A percentile compares a stretch with the other conserved stretches of the same genome.
phyloP scores from a whole-genome alignment of 768 basidiomycete genomes.

The Auriscalpium microsporum region DNA sequence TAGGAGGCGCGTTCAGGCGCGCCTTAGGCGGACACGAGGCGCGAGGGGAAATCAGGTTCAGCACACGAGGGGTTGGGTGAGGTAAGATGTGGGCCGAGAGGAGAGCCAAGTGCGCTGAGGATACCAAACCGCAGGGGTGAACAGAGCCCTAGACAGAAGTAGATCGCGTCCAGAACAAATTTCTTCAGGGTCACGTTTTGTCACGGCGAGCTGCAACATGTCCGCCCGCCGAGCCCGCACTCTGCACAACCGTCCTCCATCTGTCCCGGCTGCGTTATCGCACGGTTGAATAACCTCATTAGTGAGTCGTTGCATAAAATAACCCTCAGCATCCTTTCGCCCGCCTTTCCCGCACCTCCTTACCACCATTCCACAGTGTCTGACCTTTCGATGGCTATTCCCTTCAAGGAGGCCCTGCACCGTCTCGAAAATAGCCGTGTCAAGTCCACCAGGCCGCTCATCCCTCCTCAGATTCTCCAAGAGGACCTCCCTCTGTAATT shows the following conservation, averaged over 20 bases:
- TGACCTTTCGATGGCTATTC: conserved; percentile 55
- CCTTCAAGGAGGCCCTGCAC: conserved; percentile 70
- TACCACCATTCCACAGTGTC: conserved; percentile 26
- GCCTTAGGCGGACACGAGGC: too few species aligned
- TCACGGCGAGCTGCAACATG: background rate
- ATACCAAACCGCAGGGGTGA: too few species aligned
- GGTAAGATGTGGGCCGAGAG: too few species aligned
- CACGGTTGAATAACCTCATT: background rate
- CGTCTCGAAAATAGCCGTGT: conserved; percentile 85
- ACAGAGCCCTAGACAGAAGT: too few species aligned
- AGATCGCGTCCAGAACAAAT: too few species aligned
- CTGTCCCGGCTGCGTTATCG: background rate
- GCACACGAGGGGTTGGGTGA: too few species aligned
- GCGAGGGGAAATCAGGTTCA: too few species aligned
- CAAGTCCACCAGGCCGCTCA: conserved; percentile 77
- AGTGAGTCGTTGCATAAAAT: background rate
- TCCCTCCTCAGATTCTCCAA: conserved; percentile 90
- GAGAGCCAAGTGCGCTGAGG: too few species aligned
- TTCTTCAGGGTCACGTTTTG: too few species aligned
- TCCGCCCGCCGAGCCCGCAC: background rate
- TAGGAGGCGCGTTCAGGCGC: too few species aligned
- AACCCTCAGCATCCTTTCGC: background rate
- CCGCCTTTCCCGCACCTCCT: background rate
- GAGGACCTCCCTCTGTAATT: conserved; percentile 86
- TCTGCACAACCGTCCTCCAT: background rate